Conservation (phyloP, 345 rosid species). For the Citrus trifoliata region DNA sequence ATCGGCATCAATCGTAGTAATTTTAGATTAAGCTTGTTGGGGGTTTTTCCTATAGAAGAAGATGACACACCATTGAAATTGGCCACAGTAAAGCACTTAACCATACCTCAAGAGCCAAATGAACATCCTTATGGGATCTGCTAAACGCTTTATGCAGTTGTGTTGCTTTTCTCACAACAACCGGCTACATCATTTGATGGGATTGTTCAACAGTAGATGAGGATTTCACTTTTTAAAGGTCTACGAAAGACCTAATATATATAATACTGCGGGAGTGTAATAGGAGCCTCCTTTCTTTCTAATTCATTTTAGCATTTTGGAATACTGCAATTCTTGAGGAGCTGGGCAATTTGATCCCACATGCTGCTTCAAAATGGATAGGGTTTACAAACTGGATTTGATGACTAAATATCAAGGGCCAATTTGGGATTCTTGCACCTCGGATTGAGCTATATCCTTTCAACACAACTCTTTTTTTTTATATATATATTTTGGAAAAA, state of each 20-base stretch:
- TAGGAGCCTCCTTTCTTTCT: neutral
- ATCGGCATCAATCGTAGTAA: neutral
- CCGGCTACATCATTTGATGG: no score
- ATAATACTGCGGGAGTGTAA: no score
- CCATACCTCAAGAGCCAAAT: neutral
- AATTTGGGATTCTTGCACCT: neutral
- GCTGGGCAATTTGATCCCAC: neutral
- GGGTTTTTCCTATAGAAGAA: no score
- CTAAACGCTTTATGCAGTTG: neutral
- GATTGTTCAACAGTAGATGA: neutral
- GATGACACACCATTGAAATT: no score
- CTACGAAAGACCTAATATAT: neutral
- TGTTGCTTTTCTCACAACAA: no score
- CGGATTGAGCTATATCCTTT: no score
- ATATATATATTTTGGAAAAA: neutral
- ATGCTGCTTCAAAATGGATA: neutral
- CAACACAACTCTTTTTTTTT: no score
- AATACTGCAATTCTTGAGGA: neutral
- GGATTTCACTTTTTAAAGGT: neutral
- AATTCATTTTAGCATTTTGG: neutral
- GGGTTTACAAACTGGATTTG: no score
- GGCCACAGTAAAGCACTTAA: neutral
- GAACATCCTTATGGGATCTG: neutral
- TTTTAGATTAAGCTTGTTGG: neutral
- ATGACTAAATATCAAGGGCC: neutral